Percentiles rank a stretch among this genome's conserved stretches.
phyloP scores from a whole-genome alignment of 2,329 filamentous ascomycete species.

The Diplocarpon rosae region DNA sequence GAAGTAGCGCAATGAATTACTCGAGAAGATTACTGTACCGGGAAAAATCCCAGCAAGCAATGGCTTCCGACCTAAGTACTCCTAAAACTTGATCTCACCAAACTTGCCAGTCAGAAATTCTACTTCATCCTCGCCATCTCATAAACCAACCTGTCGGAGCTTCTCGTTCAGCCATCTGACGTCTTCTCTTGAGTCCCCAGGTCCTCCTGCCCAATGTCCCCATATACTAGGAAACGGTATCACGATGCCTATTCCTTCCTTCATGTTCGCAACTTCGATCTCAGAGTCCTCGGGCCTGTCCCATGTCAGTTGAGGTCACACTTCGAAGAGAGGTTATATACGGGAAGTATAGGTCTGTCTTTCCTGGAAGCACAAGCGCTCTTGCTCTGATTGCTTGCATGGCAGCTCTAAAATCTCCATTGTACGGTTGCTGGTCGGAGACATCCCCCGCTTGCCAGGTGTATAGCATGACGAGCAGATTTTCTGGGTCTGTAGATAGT shows the following conservation, averaged over 20 bases:
- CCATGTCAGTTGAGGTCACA: background rate
- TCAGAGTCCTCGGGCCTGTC: constrained; percentile 62
- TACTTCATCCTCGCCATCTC: constrained; percentile 2
- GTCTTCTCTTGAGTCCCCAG: constrained; percentile 60
- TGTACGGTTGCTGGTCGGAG: constrained; percentile 56
- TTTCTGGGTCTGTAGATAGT: constrained; percentile 49
- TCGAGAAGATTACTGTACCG: too few relatives aligned
- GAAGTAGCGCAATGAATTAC: too few relatives aligned
- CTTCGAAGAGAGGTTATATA: constrained; percentile 22
- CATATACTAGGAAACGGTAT: constrained; percentile 48
- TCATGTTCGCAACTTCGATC: constrained; percentile 57
- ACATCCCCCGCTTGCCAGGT: constrained; percentile 71
- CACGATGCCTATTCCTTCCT: constrained; percentile 43
- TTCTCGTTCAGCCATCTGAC: constrained; percentile 57
- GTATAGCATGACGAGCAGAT: constrained; percentile 62
- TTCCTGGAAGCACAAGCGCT: constrained; percentile 56
- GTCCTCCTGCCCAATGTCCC: constrained; percentile 59
- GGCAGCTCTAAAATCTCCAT: constrained; percentile 52
- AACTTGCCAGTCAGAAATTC: constrained; percentile 4
- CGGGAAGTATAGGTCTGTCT: constrained; percentile 75
- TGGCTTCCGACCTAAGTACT: too few relatives aligned
- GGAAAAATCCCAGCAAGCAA: too few relatives aligned
- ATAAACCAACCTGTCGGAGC: constrained; percentile 19
- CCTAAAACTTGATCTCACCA: background rate
- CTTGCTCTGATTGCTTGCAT: constrained; percentile 63